phyloP scores from a whole-genome alignment of 2,329 filamentous ascomycete genomes.

The Penicillium sp. region DNA sequence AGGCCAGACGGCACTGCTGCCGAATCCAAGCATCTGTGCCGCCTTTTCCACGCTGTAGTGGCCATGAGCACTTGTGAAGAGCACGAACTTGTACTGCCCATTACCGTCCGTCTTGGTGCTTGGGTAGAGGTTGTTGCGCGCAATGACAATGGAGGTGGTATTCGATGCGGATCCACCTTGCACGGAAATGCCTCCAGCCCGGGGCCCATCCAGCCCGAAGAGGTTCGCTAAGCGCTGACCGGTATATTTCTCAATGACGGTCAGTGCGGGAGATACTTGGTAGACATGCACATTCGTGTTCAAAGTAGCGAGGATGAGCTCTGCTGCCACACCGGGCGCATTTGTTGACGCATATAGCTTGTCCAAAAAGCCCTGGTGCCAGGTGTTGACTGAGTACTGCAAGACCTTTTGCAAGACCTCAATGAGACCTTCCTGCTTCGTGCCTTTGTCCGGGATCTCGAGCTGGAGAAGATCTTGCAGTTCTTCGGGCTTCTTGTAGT shows the following conservation, averaged over 20 bases:
- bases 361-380: conserved; percentile 94
- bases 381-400: conserved; percentile 92
- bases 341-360: conserved; percentile 93
- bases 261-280: conserved; percentile 85
- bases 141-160: conserved; percentile 78
- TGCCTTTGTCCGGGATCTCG: conserved; percentile 57
- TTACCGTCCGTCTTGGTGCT: conserved; percentile 73
- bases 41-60: conserved; percentile 96
- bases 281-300: conserved; percentile 97
- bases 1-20: conserved; percentile 67
- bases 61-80: conserved; percentile 87
- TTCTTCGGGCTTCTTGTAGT: conserved; percentile 60
- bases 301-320: conserved; percentile 77
- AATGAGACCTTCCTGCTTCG: conserved; percentile 69
- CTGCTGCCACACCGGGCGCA: conserved; percentile 79
- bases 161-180: conserved; percentile 86
- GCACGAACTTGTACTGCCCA: conserved; percentile 62
- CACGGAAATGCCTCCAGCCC: conserved; percentile 69
- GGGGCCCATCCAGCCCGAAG: conserved; percentile 71
- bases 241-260: conserved; percentile 82
- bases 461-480: conserved; percentile 55
- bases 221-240: conserved; percentile 68
- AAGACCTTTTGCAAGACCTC: conserved; percentile 69
- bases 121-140: conserved; percentile 81
- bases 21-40: conserved; percentile 85